Conservation (phyloP, 108 stramenopile species). For the Discostella stelligeroides region DNA sequence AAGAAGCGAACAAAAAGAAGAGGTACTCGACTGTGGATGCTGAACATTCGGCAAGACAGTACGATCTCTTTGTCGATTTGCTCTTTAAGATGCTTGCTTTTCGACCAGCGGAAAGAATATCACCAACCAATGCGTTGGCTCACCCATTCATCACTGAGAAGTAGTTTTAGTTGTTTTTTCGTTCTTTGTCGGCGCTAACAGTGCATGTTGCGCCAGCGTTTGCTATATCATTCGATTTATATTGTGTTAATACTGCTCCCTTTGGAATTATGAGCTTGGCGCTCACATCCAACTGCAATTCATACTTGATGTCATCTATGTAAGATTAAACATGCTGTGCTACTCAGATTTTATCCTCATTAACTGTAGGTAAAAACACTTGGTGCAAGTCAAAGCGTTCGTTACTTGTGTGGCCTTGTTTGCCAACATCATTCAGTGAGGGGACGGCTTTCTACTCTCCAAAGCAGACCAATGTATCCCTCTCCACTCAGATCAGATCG, state of each 20-base stretch:
- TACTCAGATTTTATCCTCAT: no score
- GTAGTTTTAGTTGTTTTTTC: neutral
- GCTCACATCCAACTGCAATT: conserved; percentile 9
- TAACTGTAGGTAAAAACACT: no score
- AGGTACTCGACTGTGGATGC: conserved; percentile 71
- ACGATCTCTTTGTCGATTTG: conserved; percentile 92
- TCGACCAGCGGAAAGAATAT: conserved; percentile 78
- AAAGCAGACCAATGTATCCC: no score
- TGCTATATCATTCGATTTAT: neutral
- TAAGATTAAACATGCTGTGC: neutral
- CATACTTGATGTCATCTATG: conserved; percentile 11
- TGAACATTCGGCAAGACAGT: conserved; percentile 77
- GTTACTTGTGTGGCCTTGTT: no score
- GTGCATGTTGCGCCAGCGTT: conserved; percentile 14
- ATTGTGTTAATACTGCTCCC: neutral
- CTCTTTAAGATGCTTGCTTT: conserved; percentile 89
- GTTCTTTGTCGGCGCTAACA: conserved; percentile 12
- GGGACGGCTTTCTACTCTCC: no score
- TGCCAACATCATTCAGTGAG: no score
- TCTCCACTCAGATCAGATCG: no score
- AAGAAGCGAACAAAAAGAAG: conserved; percentile 70
- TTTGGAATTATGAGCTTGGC: conserved; percentile 6
- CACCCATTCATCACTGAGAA: conserved; percentile 85
- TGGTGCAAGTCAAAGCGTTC: no score
- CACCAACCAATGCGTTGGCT: conserved; percentile 79